Evolutionary conservation across 192 early-diverging fungal species (phyloP), one percentile per base, ranked within the genome.

Genomic region (Borealophlyctis nickersoniae): DNA sequence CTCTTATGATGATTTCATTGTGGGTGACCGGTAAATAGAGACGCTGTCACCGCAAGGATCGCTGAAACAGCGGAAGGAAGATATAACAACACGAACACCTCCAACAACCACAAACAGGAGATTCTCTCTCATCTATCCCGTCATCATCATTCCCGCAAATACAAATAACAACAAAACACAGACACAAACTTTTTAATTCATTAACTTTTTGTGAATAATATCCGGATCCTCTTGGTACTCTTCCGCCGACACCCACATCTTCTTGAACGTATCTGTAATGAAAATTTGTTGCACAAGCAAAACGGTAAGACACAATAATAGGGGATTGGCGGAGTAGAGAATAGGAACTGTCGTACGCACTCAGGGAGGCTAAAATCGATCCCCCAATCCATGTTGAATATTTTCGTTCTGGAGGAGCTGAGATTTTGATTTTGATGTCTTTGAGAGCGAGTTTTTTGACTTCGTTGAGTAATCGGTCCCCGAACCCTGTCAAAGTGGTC

Each of bases 321-420:
- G 11, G 45, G 28, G 4, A 32, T 4, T 53, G 19, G 19, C 27
- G 22, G 50, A 5, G n/a, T n/a, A n/a, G n/a, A n/a, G n/a, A n/a
- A n/a, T n/a, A n/a, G n/a, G 9, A 45, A 45, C 7, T 13, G 34
- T 59, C n/a, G 23, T 11, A 81, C 59, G 26, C 73, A 80, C 91
- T 92, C 60, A 98, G 83, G 9, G 91, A 91, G 4, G 93, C 94
- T 50, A 98, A 68, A 81, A 99, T 98, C 31, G 91, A 92, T 0
- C 95, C 95, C 56, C 95, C 96, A 66, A 98, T 95, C 95, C 96
- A 99, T 30, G 95, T 98, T 30, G 91, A 91, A 76, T 95, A 99
- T 73, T 94, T 98, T 61, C 96, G 89, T 81, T 99, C 96, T 28
- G 92, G 95, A 45, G 94, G 95, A 0, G 95, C 95, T 33, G 87